These are phyloP conservation scores for Macrophomina tecta DNA, from an alignment of 2,329 filamentous ascomycete genomes.

Conservation along the genomic window DNA sequence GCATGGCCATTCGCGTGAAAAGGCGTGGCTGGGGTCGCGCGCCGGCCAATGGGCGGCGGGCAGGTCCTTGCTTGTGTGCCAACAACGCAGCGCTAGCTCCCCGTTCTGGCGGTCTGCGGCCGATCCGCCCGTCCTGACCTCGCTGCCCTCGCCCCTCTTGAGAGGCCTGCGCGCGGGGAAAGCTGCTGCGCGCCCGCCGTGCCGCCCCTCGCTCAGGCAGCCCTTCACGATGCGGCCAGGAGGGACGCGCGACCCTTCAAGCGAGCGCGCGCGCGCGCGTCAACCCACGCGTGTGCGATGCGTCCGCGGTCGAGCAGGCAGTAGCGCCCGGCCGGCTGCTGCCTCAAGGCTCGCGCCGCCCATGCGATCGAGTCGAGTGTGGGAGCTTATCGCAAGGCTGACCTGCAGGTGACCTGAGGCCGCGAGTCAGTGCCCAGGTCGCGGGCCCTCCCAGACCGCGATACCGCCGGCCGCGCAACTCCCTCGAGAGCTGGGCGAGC, in stretches of 20 bases:
- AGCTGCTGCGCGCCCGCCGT: neutral
- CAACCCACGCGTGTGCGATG: neutral
- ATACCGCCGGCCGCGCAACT: neutral
- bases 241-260: neutral
- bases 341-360: constrained; percentile 19
- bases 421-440: constrained; percentile 15
- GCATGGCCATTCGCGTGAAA: constrained; percentile 16
- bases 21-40: constrained; percentile 11
- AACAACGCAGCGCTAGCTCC: constrained; percentile 2
- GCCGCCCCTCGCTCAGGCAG: neutral
- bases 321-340: constrained; percentile 8
- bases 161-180: constrained; percentile 11
- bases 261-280: neutral
- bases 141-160: neutral
- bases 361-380: neutral
- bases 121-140: constrained; percentile 10
- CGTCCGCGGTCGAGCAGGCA: neutral
- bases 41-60: neutral
- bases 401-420: neutral
- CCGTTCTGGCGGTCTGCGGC: constrained; percentile 2
- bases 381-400: constrained; percentile 23
- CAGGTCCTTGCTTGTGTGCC: constrained; percentile 16
- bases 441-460: constrained; percentile 10
- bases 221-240: neutral
- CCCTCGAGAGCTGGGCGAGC: neutral